phyloP scores from a whole-genome alignment of 2,329 filamentous ascomycete genomes.

The Penicillium sp. region DNA sequence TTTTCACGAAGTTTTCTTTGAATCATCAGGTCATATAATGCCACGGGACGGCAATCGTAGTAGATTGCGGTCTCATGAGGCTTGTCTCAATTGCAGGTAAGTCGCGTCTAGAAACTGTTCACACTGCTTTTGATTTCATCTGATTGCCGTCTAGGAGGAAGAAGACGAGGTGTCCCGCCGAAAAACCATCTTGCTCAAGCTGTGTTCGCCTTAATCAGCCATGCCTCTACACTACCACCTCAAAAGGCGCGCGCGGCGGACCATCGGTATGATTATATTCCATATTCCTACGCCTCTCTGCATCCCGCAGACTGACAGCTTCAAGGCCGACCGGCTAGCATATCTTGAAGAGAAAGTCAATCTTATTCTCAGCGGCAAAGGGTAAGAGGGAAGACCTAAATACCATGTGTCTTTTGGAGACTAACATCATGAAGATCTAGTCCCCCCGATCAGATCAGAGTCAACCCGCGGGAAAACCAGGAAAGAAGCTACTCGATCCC shows the following conservation, averaged over 20 bases:
- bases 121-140: not conserved
- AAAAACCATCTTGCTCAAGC: conserved; percentile 54
- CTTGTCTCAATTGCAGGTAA: conserved; percentile 50
- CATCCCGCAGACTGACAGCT: not conserved
- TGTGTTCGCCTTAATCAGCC: conserved; percentile 51
- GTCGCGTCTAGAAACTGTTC: not conserved
- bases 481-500: conserved; percentile 17
- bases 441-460: conserved; percentile 12
- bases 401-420: not conserved
- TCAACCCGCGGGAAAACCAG: conserved; percentile 9
- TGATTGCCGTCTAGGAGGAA: conserved; percentile 39
- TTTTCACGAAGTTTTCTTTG: not conserved
- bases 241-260: conserved; percentile 40
- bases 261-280: conserved; percentile 43
- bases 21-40: conserved; percentile 20
- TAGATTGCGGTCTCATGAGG: conserved; percentile 35
- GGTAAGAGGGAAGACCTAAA: conserved; percentile 21
- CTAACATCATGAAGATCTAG: conserved; percentile 3
- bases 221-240: conserved; percentile 46
- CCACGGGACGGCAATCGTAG: conserved; percentile 31
- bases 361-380: conserved; percentile 48
- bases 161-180: conserved; percentile 54
- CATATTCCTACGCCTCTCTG: not conserved
- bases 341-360: conserved; percentile 55
- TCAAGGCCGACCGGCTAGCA: conserved; percentile 53